Base-by-base conservation (phyloP, 345 rosid species). In the Gossypium rotundifolium region DNA sequence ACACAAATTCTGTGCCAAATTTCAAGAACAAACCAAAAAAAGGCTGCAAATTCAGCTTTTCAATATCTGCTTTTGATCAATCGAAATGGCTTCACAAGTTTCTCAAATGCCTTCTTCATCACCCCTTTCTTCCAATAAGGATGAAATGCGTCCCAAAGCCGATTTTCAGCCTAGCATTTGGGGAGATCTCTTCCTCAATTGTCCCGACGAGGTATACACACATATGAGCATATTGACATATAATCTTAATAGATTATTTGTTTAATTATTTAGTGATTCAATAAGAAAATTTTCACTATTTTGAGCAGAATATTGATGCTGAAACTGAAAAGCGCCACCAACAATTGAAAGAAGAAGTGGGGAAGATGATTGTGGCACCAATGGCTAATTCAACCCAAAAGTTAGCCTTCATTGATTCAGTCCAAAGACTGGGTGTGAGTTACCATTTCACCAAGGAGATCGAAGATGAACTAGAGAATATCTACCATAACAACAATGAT, bases 401-500 rank as follows among this genome's bases (percentile, higher is more conserved):
- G 17, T 42, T 83, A 42, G 9, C 18, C 38, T 22, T 66, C 16
- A 82, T 84, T 3, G 85, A 82, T 76, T 74, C 72, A 7, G 18
- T 79, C 14, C 85, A 81, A 70, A 65, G 77, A 7, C 23, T 80
- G 11, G 85, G 85, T 1, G 71, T 78, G 7, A 40, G 72, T 7
- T 82, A 80, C 57, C 67, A 77, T 48, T 82, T 84, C n/a, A 73
- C 67, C 12, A 44, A 8, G 2, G 85, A 84, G 66, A 80, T 82
- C 2, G 75, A 77, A 22, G 57, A 60, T 2, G 74, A 33, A 9
- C 22, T 82, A 2, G 59, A 70, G 2, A 20, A 45, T 2, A 61
- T 80, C 17, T 9, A 33, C 22, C 52, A 27, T 11, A 29, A 14
- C 2, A 51, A 13, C 11, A 11, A 5, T 4, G 14, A 0, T 13